Base-by-base conservation (phyloP, 345 rosid species). In the Pistacia integerrima region DNA sequence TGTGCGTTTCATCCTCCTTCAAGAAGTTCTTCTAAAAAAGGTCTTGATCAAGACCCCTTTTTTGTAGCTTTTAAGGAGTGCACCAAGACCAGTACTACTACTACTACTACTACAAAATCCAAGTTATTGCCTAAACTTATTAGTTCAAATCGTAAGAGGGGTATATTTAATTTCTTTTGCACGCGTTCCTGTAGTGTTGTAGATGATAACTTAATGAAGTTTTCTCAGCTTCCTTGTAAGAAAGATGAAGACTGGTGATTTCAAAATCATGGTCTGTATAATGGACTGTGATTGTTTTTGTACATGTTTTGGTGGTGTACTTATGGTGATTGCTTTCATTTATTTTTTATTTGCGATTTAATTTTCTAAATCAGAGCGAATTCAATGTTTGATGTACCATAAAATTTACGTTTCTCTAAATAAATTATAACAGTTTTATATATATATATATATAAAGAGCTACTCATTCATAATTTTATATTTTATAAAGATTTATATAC, bases 61-160 rank as follows among this genome's bases (percentile, higher is more conserved):
- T 22, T 70, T 69, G 75, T 55, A 3, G 79, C 79, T 46, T 76
- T 69, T n/a, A 69, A 35, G 17, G 69, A 76, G 69, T 76, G 79
- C 13, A 76, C 64, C 41, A 76, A 69, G 36, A 59, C n/a, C 16
- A 36, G 22, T 11, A 22, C 0, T 22, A 36, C 41, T 11, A 22
- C 0, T 22, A 36, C 41, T 11, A 12, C 65, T 4, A 8, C 6
- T 10, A n/a, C 35, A 16, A 67, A 25, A 1, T 52, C 36, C 14
- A 52, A 64, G 51, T 1, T n/a, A 38, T 35, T 8, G 11, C 1
- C 4, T 0, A 63, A 64, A 62, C 44, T 49, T 28, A 18, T 30
- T 63, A 35, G 5, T 55, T 55, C 22, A n/a, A 14, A 25, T 4
- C 17, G 20, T 5, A 67, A 66, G 38, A 69, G 51, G 69, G 62